A percentile compares a stretch with the other conserved stretches of the same genome.
Conservation (phyloP, 805 yeast genomes). For the Kuraishia molischiana region DNA sequence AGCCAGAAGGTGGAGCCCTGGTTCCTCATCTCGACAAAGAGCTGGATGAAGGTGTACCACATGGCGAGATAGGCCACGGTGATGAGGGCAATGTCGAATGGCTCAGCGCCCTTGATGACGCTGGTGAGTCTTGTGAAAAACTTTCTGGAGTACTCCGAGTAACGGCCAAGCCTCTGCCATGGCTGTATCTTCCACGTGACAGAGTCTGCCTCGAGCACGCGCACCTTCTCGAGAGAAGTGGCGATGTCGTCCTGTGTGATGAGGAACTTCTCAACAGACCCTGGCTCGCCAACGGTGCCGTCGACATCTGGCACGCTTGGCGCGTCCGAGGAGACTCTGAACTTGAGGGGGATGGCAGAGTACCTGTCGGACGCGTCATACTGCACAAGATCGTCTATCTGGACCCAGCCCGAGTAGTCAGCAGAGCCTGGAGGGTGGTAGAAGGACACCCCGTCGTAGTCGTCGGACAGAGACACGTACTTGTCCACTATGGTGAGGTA, state of each 20-base stretch:
- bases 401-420: conserved; percentile 35
- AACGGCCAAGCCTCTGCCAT: conserved; percentile 43
- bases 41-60: conserved; percentile 70
- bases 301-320: conserved; percentile 30
- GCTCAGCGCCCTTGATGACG: conserved; percentile 63
- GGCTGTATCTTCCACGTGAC: conserved; percentile 54
- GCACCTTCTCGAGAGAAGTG: conserved; percentile 12
- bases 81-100: conserved; percentile 74
- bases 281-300: conserved; percentile 27
- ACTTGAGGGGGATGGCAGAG: conserved; percentile 47
- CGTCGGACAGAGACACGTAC: conserved; percentile 25
- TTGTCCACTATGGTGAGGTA: conserved; percentile 69
- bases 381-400: conserved; percentile 29
- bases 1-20: conserved; percentile 84
- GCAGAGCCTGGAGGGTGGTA: conserved; percentile 25
- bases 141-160: conserved; percentile 39
- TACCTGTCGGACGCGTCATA: conserved; percentile 34
- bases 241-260: conserved; percentile 17
- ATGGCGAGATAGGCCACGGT: conserved; percentile 77
- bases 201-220: conserved; percentile 25
- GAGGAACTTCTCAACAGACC: conserved; percentile 31
- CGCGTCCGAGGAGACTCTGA: conserved; percentile 31
- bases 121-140: conserved; percentile 29
- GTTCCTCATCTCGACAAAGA: conserved; percentile 66
- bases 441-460: conserved; percentile 15